Percentiles rank a stretch among this genome's conserved stretches.
Conservation (phyloP, 108 stramenopile genomes). For the Chaetoceros muelleri region DNA sequence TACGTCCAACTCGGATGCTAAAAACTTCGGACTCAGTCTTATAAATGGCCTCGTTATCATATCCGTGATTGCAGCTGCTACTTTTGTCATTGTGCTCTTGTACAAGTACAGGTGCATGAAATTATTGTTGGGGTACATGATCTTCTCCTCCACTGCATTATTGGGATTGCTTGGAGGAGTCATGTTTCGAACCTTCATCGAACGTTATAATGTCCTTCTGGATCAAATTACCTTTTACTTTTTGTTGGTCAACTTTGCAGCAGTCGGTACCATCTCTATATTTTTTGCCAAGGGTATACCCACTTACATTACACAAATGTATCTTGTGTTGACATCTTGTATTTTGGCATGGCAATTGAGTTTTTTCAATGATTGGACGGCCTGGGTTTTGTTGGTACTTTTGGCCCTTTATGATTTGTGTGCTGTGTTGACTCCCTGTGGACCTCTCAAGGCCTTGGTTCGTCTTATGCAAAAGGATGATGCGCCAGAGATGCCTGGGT, state of each 20-base stretch:
- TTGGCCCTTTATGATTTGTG: slow-evolving; percentile 94
- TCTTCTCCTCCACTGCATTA: slow-evolving; percentile 71
- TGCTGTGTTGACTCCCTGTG: slow-evolving; percentile 95
- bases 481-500: slow-evolving; percentile 91
- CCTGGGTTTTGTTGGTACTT: slow-evolving; percentile 91
- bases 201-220: slow-evolving; percentile 78
- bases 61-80: slow-evolving; percentile 69
- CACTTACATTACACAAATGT: slow-evolving; percentile 75
- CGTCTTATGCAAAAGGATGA: slow-evolving; percentile 84
- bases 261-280: slow-evolving; percentile 85
- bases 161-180: slow-evolving; percentile 76
- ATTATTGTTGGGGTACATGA: slow-evolving; percentile 84
- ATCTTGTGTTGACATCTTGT: slow-evolving; percentile 82
- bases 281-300: slow-evolving; percentile 90
- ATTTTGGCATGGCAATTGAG: slow-evolving; percentile 93
- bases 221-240: slow-evolving; percentile 79
- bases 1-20: slow-evolving; percentile 36
- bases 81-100: slow-evolving; percentile 85
- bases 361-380: slow-evolving; percentile 87
- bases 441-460: slow-evolving; percentile 83
- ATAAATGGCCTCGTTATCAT: slow-evolving; percentile 93
- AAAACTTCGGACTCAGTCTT: slow-evolving; percentile 56
- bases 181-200: slow-evolving; percentile 54
- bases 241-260: slow-evolving; percentile 83
- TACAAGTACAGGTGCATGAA: slow-evolving; percentile 89